phyloP scores from a whole-genome alignment of 1,139 yeast species.

The Candida smagusa region DNA sequence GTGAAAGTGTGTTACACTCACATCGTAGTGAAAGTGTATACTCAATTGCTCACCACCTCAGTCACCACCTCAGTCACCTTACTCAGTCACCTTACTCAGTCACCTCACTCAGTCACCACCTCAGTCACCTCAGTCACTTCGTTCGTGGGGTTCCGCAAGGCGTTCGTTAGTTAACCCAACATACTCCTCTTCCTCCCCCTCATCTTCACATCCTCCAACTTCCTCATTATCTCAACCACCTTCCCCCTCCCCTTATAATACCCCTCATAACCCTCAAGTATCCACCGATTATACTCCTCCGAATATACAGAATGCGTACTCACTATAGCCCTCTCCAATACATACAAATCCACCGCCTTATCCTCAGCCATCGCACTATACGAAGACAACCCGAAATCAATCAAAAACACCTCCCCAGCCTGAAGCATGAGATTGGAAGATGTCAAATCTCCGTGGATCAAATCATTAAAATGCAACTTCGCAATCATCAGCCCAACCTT shows the following conservation, averaged over 20 bases:
- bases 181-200: conserved; percentile 95
- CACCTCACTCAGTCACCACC: too few relatives aligned
- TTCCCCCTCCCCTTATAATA: conserved; percentile 42
- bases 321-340: conserved; percentile 83
- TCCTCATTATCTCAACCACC: conserved; percentile 52
- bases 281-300: conserved; percentile 61
- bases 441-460: conserved; percentile 94
- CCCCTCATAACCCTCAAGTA: conserved; percentile 68
- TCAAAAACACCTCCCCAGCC: conserved; percentile 52
- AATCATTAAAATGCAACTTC: conserved; percentile 66
- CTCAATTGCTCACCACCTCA: too few relatives aligned
- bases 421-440: conserved; percentile 78
- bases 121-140: too few relatives aligned
- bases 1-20: too few relatives aligned
- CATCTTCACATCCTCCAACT: conserved; percentile 80
- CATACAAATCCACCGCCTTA: conserved; percentile 94
- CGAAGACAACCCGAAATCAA: conserved; percentile 91
- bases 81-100: too few relatives aligned
- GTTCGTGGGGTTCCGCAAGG: too few relatives aligned
- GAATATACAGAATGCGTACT: conserved; percentile 87
- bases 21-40: too few relatives aligned
- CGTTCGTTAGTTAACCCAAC: conserved; percentile 84
- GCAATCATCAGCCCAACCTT: conserved; percentile 72
- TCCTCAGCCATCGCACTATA: conserved; percentile 79
- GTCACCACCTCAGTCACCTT: too few relatives aligned